Conservation (phyloP, 2,329 filamentous ascomycete genomes). For the Neopestalotiopsis rosae region DNA sequence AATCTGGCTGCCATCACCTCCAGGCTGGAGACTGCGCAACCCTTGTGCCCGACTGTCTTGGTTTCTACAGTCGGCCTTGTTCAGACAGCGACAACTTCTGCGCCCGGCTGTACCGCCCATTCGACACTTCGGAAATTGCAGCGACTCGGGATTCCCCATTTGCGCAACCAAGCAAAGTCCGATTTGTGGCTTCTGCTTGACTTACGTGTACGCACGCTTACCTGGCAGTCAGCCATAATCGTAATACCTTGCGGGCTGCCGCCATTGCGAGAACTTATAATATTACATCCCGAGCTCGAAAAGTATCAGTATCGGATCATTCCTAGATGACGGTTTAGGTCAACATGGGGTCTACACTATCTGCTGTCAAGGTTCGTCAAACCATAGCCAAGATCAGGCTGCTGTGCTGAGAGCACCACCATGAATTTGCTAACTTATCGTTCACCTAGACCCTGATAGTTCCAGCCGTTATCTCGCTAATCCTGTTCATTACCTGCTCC, state of each 20-base stretch:
- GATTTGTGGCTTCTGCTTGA: background rate
- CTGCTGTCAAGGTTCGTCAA: conserved; percentile 40
- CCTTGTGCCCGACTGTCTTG: background rate
- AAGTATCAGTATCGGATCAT: background rate
- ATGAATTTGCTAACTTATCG: background rate
- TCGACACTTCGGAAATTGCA: background rate
- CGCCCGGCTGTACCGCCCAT: background rate
- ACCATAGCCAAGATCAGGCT: background rate
- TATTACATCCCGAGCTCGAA: background rate
- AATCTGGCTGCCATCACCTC: background rate
- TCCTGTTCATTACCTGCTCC: conserved; percentile 69
- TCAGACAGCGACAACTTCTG: background rate
- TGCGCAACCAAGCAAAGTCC: background rate
- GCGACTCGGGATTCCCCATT: background rate
- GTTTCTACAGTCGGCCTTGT: background rate
- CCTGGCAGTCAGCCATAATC: background rate
- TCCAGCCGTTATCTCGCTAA: conserved; percentile 72
- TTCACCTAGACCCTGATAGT: conserved; percentile 67
- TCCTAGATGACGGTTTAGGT: background rate
- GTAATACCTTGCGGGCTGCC: background rate
- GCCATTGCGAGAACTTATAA: background rate
- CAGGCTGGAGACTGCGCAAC: background rate
- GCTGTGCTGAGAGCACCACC: background rate
- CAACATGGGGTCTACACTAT: conserved; percentile 40
- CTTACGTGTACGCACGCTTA: background rate